Percentiles rank a stretch among this genome's conserved stretches.
phyloP scores from a whole-genome alignment of 116 monocot species.

The Trichopus zeylanicus region DNA sequence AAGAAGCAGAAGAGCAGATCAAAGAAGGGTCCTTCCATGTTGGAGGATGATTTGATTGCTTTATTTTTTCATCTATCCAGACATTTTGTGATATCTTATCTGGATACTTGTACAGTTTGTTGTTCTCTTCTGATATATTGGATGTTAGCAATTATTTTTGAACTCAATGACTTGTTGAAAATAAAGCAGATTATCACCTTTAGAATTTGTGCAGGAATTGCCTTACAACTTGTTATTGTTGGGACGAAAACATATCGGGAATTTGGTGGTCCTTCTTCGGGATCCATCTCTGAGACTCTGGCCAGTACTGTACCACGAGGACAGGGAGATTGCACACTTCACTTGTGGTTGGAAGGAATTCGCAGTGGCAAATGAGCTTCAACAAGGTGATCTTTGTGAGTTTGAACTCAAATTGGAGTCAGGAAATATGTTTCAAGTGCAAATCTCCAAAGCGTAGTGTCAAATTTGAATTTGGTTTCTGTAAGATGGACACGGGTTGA shows the following conservation, averaged over 20 bases:
- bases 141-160: neutral
- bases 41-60: too few relatives aligned
- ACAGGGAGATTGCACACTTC: neutral
- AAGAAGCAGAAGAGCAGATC: too few relatives aligned
- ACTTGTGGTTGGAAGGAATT: constrained; percentile 1
- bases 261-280: neutral
- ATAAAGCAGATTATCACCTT: neutral
- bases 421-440: neutral
- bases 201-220: neutral
- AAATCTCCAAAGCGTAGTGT: neutral
- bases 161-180: neutral
- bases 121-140: neutral
- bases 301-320: neutral
- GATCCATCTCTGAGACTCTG: constrained; percentile 1
- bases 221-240: neutral
- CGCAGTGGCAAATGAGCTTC: neutral
- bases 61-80: too few relatives aligned
- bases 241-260: neutral
- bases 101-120: too few relatives aligned
- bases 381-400: neutral
- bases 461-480: too few relatives aligned
- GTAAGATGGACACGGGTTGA: too few relatives aligned
- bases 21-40: too few relatives aligned
- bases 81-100: too few relatives aligned
- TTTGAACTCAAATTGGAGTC: neutral